Base-by-base conservation (phyloP, 139 green algal species). In the Ostreobium quekettii region DNA sequence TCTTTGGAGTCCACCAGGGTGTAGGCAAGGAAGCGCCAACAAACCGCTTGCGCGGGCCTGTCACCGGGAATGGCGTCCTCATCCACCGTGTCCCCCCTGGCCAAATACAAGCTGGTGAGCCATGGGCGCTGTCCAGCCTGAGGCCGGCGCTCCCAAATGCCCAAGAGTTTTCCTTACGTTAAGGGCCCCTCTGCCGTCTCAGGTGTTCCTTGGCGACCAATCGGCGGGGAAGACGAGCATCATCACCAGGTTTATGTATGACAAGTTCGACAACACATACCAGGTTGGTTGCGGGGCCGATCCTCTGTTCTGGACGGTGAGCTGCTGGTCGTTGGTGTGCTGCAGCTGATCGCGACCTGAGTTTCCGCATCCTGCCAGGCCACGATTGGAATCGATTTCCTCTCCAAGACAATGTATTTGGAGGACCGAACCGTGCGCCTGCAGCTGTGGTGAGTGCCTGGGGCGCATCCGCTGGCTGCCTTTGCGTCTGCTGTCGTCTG, bases 191-290 rank as follows among this genome's bases (percentile, higher is more conserved):
- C n/a, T n/a, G n/a, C n/a, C n/a, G n/a, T n/a, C n/a, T n/a, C 75
- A 93, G 87, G 87, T 96, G 0, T 97, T 97, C 68, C 67, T 97
- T 2, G 90, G 89, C 1, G 90, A 96, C 71, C 89, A 96, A 75
- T 87, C 78, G 6, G 90, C 95, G 1, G 90, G 90, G 2, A 99
- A 99, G 71, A 99, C 94, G 35, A 90, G 80, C 66, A 97, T 99
- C 68, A 99, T 99, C 71, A 98, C 93, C 1, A 78, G 94, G 0
- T 99, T 99, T 74, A 99, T 99, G 94, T 99, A 99, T 78, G 94
- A 99, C 76, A 99, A 99, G 79, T 99, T 99, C 74, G 94, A 99
- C 73, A 97, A 92, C 75, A 95, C 85, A 0, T 99, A 99, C 71
- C 93, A 98, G 89, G 90, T 89, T 32, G 22, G 67, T 32, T 31